Percentiles rank a stretch among this genome's conserved stretches.
phyloP scores from a whole-genome alignment of 768 basidiomycete species.

The Lentinula raphanica region DNA sequence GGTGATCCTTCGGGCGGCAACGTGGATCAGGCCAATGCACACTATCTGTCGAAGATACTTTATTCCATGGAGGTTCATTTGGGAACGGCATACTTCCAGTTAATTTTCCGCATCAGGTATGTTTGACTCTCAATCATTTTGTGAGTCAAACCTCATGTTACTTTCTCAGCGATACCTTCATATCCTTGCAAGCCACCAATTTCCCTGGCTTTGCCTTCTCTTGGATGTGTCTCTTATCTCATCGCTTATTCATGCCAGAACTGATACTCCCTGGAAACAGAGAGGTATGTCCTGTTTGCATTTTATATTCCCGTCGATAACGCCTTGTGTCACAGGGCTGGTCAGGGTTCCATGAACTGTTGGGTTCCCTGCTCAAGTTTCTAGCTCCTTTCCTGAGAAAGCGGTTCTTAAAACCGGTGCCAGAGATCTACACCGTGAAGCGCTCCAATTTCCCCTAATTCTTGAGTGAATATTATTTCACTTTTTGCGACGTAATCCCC shows the following conservation, averaged over 20 bases:
- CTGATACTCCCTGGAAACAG: slow-evolving; percentile 81
- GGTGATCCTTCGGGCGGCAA: slow-evolving; percentile 91
- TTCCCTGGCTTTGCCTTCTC: slow-evolving; percentile 99
- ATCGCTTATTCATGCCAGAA: slow-evolving; percentile 96
- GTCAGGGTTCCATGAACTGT: slow-evolving; percentile 92
- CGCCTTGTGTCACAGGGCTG: slow-evolving; percentile 59
- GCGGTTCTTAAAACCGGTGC: slow-evolving; percentile 76
- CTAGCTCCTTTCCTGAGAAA: slow-evolving; percentile 83
- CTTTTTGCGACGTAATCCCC: slow-evolving; percentile 91
- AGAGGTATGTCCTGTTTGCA: slow-evolving; percentile 46
- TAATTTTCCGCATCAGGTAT: slow-evolving; percentile 85
- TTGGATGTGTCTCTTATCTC: slow-evolving; percentile 95
- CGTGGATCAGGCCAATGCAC: slow-evolving; percentile 92
- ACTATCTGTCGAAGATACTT: slow-evolving; percentile 94
- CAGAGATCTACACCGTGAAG: slow-evolving; percentile 84
- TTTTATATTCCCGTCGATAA: slow-evolving; percentile 1
- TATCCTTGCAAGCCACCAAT: slow-evolving; percentile 91
- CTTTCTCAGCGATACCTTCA: slow-evolving; percentile 77
- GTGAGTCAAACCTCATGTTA: slow-evolving; percentile 9
- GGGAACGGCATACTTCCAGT: slow-evolving; percentile 84
- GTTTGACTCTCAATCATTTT: slow-evolving; percentile 13
- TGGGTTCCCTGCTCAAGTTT: slow-evolving; percentile 94
- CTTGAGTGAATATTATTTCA: slow-evolving; percentile 94
- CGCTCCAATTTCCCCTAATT: slow-evolving; percentile 97
- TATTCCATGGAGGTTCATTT: slow-evolving; percentile 82